Conservation (phyloP, 129 eudicot species). For the Kitagawia praeruptora region DNA sequence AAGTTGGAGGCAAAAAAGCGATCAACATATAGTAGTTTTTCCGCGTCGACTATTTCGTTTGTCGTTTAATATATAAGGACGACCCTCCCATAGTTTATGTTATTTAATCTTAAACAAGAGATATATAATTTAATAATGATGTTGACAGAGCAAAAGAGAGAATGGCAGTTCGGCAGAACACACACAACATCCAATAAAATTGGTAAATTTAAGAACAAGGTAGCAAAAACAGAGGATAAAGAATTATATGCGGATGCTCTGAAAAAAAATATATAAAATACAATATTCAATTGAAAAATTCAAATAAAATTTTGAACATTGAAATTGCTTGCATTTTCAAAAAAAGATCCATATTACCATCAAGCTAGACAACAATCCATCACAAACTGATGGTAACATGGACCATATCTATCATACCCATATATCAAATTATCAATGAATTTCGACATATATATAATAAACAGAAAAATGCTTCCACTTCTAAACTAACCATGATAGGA, state of each 20-base stretch:
- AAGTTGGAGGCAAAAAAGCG: background rate
- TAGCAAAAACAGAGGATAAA: background rate
- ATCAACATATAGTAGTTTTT: background rate
- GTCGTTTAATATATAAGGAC: background rate
- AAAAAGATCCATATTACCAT: background rate
- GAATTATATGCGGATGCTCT: background rate
- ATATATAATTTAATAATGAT: background rate
- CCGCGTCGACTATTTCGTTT: background rate
- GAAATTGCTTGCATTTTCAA: background rate
- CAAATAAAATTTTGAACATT: background rate
- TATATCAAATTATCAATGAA: background rate
- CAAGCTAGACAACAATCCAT: background rate
- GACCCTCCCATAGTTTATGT: background rate
- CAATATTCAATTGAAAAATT: background rate
- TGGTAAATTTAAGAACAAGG: background rate
- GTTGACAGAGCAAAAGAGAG: background rate
- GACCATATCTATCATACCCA: background rate
- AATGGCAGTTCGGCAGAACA: background rate
- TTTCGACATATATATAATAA: background rate
- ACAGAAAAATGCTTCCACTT: background rate
- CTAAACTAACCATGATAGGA: background rate
- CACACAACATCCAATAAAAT: background rate
- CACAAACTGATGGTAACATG: background rate
- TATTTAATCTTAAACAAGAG: background rate
- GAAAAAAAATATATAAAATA: background rate